A percentile compares a stretch with the other conserved stretches of the same genome.
These are phyloP conservation scores for Lentinula guzmanii DNA, from an alignment of 768 basidiomycete species.

Conservation along the genomic window DNA sequence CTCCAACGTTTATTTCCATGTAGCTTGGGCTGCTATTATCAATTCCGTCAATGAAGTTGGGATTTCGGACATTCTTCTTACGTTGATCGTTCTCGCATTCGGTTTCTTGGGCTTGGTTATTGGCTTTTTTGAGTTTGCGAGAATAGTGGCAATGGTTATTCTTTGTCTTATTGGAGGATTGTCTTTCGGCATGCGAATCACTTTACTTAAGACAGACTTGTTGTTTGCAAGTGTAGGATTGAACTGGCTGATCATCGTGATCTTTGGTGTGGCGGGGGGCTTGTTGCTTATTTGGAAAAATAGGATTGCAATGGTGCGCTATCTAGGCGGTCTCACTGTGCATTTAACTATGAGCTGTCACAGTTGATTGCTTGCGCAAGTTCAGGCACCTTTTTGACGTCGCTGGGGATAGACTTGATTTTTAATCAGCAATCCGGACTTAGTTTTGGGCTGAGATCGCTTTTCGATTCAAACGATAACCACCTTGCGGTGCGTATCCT, in stretches of 20 bases:
- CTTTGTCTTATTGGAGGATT: slow-evolving; percentile 51
- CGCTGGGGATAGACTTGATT: slow-evolving; percentile 50
- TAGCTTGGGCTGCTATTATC: slow-evolving; percentile 61
- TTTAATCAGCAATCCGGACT: slow-evolving; percentile 55
- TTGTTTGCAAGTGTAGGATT: slow-evolving; percentile 30
- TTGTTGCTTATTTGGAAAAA: slow-evolving; percentile 37
- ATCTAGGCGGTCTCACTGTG: neutral
- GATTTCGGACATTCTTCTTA: slow-evolving; percentile 46
- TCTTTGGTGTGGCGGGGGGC: slow-evolving; percentile 36
- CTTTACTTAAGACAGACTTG: slow-evolving; percentile 43
- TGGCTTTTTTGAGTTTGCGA: slow-evolving; percentile 48
- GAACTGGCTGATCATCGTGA: slow-evolving; percentile 50
- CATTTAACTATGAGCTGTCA: neutral
- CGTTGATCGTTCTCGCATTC: slow-evolving; percentile 39
- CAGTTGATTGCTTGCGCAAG: slow-evolving; percentile 49
- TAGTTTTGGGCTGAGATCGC: slow-evolving; percentile 55
- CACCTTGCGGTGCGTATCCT: slow-evolving; percentile 42
- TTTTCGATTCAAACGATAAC: slow-evolving; percentile 56
- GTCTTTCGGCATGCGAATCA: slow-evolving; percentile 49
- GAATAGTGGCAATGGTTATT: slow-evolving; percentile 36
- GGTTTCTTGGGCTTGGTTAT: slow-evolving; percentile 46
- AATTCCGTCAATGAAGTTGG: slow-evolving; percentile 46
- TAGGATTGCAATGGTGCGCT: slow-evolving; percentile 45
- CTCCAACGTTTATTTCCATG: neutral
- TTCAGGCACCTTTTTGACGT: slow-evolving; percentile 53